Conservation (phyloP, 2,329 filamentous ascomycete genomes). For the Microdochium bolleyi region DNA sequence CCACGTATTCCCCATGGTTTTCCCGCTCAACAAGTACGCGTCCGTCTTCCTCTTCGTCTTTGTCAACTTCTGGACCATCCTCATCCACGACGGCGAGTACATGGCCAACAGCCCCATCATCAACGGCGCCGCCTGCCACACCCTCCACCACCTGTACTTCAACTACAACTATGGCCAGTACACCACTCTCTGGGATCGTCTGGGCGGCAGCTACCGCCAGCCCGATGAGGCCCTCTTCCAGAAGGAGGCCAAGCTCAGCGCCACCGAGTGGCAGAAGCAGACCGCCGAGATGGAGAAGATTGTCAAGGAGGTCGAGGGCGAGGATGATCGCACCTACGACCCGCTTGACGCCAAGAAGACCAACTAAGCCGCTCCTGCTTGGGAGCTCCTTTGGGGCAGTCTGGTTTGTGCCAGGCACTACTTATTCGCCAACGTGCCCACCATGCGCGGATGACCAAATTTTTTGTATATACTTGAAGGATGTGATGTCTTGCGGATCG, state of each 20-base stretch:
- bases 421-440: background rate
- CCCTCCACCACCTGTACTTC: slow-evolving; percentile 81
- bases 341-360: slow-evolving; percentile 36
- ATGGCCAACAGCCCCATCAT: slow-evolving; percentile 83
- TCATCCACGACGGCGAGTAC: slow-evolving; percentile 95
- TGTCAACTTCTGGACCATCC: slow-evolving; percentile 94
- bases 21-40: slow-evolving; percentile 85
- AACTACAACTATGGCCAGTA: slow-evolving; percentile 95
- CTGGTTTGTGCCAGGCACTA: background rate
- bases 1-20: slow-evolving; percentile 86
- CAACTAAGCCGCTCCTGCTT: slow-evolving; percentile 13
- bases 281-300: slow-evolving; percentile 67
- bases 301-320: slow-evolving; percentile 60
- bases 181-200: slow-evolving; percentile 83
- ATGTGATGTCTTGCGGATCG: background rate
- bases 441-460: background rate
- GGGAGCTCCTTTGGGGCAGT: background rate
- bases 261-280: slow-evolving; percentile 73
- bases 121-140: slow-evolving; percentile 92
- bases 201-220: slow-evolving; percentile 79
- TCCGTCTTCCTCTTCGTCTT: slow-evolving; percentile 83
- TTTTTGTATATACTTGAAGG: background rate
- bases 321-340: slow-evolving; percentile 42
- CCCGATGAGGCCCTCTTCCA: slow-evolving; percentile 81
- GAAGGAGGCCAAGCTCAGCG: slow-evolving; percentile 77